phyloP scores from a whole-genome alignment of 2,329 filamentous ascomycete species.

The Apiospora kogelbergensis region DNA sequence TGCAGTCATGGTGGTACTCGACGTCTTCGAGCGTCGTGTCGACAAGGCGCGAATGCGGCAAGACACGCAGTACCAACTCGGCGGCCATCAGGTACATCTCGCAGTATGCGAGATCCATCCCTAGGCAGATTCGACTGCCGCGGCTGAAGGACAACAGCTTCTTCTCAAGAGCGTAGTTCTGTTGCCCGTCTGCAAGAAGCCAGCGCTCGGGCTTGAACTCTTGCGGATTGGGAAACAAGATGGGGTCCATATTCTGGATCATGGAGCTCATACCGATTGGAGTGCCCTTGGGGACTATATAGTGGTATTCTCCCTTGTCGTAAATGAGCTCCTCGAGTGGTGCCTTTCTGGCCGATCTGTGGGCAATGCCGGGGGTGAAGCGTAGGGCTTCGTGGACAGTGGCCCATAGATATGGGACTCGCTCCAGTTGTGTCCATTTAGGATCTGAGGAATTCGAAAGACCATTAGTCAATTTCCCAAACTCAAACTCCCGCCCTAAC shows the following conservation, averaged over 20 bases:
- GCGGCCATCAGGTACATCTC: slow-evolving; percentile 21
- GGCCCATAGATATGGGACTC: slow-evolving; percentile 12
- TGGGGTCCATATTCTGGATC: slow-evolving; percentile 30
- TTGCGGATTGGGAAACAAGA: slow-evolving; percentile 23
- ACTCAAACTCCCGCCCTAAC: background rate
- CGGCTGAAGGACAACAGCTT: slow-evolving; percentile 5
- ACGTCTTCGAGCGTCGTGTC: slow-evolving; percentile 22
- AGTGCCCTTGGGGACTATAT: slow-evolving; percentile 18
- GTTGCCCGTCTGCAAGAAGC: background rate
- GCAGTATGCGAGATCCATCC: slow-evolving; percentile 7
- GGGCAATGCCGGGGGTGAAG: slow-evolving; percentile 10
- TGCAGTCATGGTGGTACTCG: slow-evolving; percentile 23
- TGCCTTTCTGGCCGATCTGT: slow-evolving; percentile 10
- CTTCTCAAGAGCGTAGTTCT: slow-evolving; percentile 7
- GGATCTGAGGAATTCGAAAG: background rate
- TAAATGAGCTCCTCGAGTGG: slow-evolving; percentile 12
- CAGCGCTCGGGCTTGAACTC: slow-evolving; percentile 19
- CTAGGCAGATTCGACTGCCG: slow-evolving; percentile 5
- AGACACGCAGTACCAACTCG: slow-evolving; percentile 21
- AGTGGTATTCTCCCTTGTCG: background rate
- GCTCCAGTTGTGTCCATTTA: background rate
- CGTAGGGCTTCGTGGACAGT: slow-evolving; percentile 11
- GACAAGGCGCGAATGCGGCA: slow-evolving; percentile 20
- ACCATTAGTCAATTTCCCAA: background rate
- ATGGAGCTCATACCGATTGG: slow-evolving; percentile 34